Evolutionary conservation across 2,329 filamentous ascomycete genomes (phyloP), one percentile per base, ranked within the genome.

Genomic region (Fusarium xylarioides): DNA sequence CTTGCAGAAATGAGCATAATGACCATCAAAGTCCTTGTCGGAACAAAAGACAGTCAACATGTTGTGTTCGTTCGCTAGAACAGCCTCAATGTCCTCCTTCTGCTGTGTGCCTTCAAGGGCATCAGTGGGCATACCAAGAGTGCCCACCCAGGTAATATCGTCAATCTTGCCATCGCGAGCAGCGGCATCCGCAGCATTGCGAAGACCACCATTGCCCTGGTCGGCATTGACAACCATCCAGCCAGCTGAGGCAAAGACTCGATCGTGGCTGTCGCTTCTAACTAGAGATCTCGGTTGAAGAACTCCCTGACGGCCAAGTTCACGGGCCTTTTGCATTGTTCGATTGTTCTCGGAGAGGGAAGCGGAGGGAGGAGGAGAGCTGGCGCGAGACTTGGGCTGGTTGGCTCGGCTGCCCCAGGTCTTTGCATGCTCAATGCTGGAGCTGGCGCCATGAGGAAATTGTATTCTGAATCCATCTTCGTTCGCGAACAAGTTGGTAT

Each of bases 1-100:
- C 85, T 98, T 98, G 91, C 95, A 98, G 81, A 96, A 98, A 82
- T 98, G 95, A 18, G 92, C 90, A 80, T 98, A 98, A 83, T 97
- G 95, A 3, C 95, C 95, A 78, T 98, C 93, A 79, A 98, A 95
- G 82, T 98, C 95, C 79, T 92, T 94, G 83, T 98, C 95, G 68
- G 91, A 93, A 81, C 93, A 92, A 81, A 92, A 97, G 38, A 98
- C 95, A 5, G 93, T 91, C 74, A 97, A 82, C 77, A 94, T 95
- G 75, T 96, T 91, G 80, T 93, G 91, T 79, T 97, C 93, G 32
- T 91, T 92, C 54, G 93, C 91, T 14, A 98, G 84, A 63, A 89
- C 90, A 79, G 96, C 93, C 72, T 94, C 91, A 71, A 98, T 98
- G 58, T 95, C 93, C 65, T 92, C 87, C 80, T 93, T 95, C 78